Evolutionary conservation across 257 asterid species (phyloP), one percentile per base, ranked within the genome.

Genomic region (Scutellaria galericulata): DNA sequence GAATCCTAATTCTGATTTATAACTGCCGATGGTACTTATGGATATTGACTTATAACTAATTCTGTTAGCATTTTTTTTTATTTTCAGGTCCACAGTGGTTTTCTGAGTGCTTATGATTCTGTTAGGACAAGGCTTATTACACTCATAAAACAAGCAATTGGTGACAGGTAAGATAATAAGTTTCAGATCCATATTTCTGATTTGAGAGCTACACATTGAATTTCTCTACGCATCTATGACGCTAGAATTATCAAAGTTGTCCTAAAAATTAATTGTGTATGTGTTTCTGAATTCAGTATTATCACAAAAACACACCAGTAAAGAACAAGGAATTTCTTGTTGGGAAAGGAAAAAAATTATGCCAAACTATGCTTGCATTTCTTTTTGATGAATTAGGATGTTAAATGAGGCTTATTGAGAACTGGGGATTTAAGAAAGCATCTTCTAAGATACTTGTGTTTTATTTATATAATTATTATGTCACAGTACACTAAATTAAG

Each of bases 101-200:
- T 94, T 80, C 83, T 94, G 78, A 81, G 85, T 72, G 99, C 99
- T 61, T 94, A 94, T 79, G 99, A 94, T 85, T 94, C 99, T 5
- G 96, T 90, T 67, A 84, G 99, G 75, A 76, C 96, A 53, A 89
- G 97, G 84, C 87, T 91, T 62, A 81, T 94, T 77, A 77, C 85
- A 13, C 95, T 94, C 73, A 74, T 94, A 64, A 91, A 87, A 76
- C 90, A 88, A 86, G 96, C 95, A 75, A 84, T 84, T 73, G 91
- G 86, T 75, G 76, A 83, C 87, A 77, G 80, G 98, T 95, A 82
- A 10, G 10, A 5, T 14, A 13, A 42, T 4, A 40, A 9, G 53
- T 74, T 41, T 41, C n/a, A 48, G 64, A 47, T 47, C 56, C 39
- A n/a, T 37, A 39, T 37, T 50, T 42, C 14, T 52, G 7, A 20